Evolutionary conservation across 164 flowering plant species (phyloP), one percentile per base, ranked within the genome.

Genomic region (Stephania japonica): DNA sequence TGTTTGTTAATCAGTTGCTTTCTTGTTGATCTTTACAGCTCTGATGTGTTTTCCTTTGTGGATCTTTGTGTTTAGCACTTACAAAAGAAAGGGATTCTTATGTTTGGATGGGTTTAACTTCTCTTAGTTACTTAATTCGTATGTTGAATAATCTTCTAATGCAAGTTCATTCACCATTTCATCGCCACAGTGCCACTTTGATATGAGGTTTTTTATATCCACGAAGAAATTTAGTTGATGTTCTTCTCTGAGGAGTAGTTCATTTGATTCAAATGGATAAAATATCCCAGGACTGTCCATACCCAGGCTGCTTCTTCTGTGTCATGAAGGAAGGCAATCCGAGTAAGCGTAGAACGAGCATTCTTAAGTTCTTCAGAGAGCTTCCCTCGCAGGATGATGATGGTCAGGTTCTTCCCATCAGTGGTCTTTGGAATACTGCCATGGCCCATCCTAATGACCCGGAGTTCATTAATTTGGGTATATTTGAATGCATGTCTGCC

Each of bases 381-480:
- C 97, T 96, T 78, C 98, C 98, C 62, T 87, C 90, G 16, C 97
- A 89, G 73, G 98, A 96, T 78, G 97, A 96, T 56, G 97, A 96
- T 79, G 98, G 98, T 71, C 99, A 96, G 83, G 99, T 96, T 76
- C 98, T 96, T 21, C 97, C 97, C 12, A 92, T 93, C 41, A 96
- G 97, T 83, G 97, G 98, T 73, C 91, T 93, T 56, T 96, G 99
- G 99, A 96, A 96, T 80, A 92, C 98, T 50, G 99, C 99, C 19
- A 96, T 96, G 99, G 96, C 98, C 32, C 99, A 96, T 83, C 99
- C 99, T 4, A 96, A 93, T 75, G 99, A 96, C 44, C 94, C 97
- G 16, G 99, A 96, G 81, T 96, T 96, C 84, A 87, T 91, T 65
- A 97, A 93, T 70, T 80, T 93, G 76, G 98, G 99, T 53, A 91